phyloP scores from a whole-genome alignment of 257 asterid genomes.

The Rehmannia glutinosa region DNA sequence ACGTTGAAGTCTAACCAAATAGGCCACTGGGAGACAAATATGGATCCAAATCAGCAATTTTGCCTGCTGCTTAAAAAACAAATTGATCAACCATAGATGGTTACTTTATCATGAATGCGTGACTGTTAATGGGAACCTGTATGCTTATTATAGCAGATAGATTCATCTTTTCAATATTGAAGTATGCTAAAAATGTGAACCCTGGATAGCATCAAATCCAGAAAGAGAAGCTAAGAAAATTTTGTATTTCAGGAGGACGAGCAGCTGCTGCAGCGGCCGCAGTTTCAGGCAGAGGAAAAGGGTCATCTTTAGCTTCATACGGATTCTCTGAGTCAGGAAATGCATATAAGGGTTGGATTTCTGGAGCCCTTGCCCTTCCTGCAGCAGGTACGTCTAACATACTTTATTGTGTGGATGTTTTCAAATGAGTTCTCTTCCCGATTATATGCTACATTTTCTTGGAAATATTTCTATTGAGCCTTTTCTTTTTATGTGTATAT shows the following conservation, averaged over 20 bases:
- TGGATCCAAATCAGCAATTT: not conserved
- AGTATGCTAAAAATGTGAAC: not conserved
- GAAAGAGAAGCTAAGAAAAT: not conserved
- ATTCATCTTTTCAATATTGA: not conserved
- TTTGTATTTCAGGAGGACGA: constrained; percentile 40
- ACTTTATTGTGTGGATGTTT: not conserved
- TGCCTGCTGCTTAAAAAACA: not conserved
- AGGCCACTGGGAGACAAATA: not conserved
- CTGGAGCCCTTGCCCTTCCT: constrained; percentile 63
- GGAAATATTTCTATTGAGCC: not conserved
- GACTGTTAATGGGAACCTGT: not conserved
- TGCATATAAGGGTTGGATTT: constrained; percentile 46
- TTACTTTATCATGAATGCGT: not conserved
- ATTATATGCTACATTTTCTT: not conserved
- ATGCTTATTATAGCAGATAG: not conserved
- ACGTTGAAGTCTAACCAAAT: not conserved
- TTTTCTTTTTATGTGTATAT: not conserved
- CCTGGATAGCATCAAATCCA: not conserved
- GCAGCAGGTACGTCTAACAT: constrained; percentile 52
- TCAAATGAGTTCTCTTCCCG: not conserved
- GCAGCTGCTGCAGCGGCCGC: constrained; percentile 58
- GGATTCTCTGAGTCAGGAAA: constrained; percentile 41
- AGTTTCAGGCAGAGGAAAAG: constrained; percentile 48
- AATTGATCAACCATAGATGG: not conserved
- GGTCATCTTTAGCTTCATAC: constrained; percentile 42